phyloP scores from a whole-genome alignment of 495 filamentous ascomycete species.

The Aspergillus nanangensis region DNA sequence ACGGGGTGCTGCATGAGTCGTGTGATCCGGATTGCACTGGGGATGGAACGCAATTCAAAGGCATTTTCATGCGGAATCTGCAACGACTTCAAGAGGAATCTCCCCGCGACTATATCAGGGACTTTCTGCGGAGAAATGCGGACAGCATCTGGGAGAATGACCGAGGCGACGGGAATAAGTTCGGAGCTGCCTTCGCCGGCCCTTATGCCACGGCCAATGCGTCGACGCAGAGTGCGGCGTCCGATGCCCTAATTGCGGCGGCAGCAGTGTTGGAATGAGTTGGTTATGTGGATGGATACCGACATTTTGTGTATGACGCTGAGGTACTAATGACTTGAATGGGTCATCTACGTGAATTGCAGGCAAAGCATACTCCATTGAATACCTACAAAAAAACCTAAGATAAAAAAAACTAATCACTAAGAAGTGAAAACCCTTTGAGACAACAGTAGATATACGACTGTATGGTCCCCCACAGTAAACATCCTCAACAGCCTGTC shows the following conservation, averaged over 20 bases:
- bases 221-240: slow-evolving; percentile 61
- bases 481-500: too few species aligned
- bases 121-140: slow-evolving; percentile 57
- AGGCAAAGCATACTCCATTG: too few species aligned
- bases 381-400: too few species aligned
- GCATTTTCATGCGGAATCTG: slow-evolving; percentile 71
- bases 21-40: slow-evolving; percentile 62
- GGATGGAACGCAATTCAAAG: slow-evolving; percentile 72
- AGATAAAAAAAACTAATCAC: too few species aligned
- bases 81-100: slow-evolving; percentile 49
- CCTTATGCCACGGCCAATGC: slow-evolving; percentile 44
- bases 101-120: slow-evolving; percentile 45
- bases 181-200: slow-evolving; percentile 56
- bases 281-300: too few species aligned
- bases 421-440: too few species aligned
- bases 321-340: too few species aligned
- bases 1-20: slow-evolving; percentile 56
- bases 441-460: too few species aligned
- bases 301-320: too few species aligned
- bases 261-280: not conserved
- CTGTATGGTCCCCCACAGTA: too few species aligned
- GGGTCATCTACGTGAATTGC: too few species aligned
- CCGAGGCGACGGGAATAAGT: slow-evolving; percentile 39
- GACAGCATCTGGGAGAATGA: slow-evolving; percentile 64
- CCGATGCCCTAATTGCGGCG: slow-evolving; percentile 68